phyloP scores from a whole-genome alignment of 2,329 filamentous ascomycete species.

The Apiospora saccharicola region DNA sequence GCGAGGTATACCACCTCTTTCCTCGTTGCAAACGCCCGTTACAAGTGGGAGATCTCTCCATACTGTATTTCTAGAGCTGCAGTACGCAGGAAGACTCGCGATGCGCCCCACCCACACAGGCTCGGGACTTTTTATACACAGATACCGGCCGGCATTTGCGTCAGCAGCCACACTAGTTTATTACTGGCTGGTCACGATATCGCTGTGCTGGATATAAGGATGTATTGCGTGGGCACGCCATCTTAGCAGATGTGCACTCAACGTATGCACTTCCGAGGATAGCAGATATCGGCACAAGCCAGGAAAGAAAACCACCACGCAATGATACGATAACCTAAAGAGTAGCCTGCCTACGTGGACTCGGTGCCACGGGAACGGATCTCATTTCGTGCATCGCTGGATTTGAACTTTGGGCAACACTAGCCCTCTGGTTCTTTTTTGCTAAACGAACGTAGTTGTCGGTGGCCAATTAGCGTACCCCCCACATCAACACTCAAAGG shows the following conservation, averaged over 20 bases:
- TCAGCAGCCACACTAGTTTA: neutral
- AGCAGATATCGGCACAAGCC: neutral
- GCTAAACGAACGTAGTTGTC: neutral
- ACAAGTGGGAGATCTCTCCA: neutral
- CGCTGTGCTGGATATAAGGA: neutral
- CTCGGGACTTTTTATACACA: neutral
- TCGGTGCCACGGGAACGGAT: conserved; percentile 17
- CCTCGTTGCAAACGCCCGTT: neutral
- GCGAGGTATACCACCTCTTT: neutral
- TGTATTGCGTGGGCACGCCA: neutral
- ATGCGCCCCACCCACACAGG: conserved; percentile 1
- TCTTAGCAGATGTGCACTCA: neutral
- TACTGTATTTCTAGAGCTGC: neutral
- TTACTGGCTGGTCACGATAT: neutral
- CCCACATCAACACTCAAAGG: neutral
- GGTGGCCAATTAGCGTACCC: neutral
- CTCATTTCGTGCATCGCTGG: conserved; percentile 16
- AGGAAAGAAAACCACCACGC: neutral
- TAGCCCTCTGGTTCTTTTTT: neutral
- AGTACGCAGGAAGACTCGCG: neutral
- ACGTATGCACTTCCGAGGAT: neutral
- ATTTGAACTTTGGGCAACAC: conserved; percentile 18
- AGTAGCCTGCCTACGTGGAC: conserved; percentile 1
- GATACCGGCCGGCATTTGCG: conserved; percentile 4
- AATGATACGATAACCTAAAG: neutral